phyloP scores from a whole-genome alignment of 2,329 filamentous ascomycete genomes.

The Paecilomyces dactylethromorphus region DNA sequence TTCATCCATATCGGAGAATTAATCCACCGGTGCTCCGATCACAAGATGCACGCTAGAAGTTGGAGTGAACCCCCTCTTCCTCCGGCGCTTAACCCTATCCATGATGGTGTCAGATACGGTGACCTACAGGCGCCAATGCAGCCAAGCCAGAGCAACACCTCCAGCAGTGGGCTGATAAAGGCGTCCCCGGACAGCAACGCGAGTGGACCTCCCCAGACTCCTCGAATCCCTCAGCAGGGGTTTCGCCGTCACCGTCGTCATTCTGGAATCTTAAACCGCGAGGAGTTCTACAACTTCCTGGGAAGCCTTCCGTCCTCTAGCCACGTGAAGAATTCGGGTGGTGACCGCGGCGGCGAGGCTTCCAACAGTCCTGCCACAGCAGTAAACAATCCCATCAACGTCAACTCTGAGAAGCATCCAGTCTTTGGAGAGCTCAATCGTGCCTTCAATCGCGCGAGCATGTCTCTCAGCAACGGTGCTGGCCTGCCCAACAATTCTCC shows the following conservation, averaged over 20 bases:
- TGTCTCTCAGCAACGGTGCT: constrained; percentile 29
- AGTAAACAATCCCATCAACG: not conserved
- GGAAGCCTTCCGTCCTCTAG: not conserved
- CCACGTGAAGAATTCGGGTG: not conserved
- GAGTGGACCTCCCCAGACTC: not conserved
- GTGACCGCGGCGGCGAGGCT: not conserved
- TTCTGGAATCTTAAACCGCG: not conserved
- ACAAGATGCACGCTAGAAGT: constrained; percentile 8
- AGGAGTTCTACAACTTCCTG: not conserved
- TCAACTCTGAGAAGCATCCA: constrained; percentile 18
- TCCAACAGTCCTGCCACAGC: not conserved
- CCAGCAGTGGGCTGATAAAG: not conserved
- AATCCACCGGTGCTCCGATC: not conserved
- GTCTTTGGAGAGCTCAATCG: constrained; percentile 28
- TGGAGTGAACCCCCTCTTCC: constrained; percentile 11
- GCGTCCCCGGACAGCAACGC: not conserved
- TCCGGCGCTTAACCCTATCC: constrained; percentile 17
- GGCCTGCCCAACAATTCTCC: constrained; percentile 20
- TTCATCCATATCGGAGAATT: not conserved
- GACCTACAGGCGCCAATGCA: not conserved
- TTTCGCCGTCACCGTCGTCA: not conserved
- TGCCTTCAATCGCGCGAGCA: constrained; percentile 25
- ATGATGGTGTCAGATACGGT: constrained; percentile 2
- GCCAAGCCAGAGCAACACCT: not conserved
- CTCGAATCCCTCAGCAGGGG: not conserved